Base-by-base conservation (phyloP, 352 stramenopile genomes). In the Globisporangium perplexum region DNA sequence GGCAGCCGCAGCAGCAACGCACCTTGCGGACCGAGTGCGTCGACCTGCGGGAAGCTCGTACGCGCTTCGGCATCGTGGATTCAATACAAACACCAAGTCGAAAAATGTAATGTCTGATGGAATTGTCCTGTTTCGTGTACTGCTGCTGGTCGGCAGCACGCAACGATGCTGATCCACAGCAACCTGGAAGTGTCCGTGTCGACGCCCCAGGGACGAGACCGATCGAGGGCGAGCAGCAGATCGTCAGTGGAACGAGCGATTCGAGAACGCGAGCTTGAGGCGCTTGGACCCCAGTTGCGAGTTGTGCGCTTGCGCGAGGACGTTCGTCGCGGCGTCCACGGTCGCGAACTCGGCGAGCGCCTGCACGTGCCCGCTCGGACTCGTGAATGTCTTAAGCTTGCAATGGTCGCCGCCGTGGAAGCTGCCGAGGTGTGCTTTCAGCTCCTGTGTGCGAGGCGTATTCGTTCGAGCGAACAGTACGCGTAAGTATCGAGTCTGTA, bases 201-300 rank as follows among this genome's bases (percentile, higher is more conserved):
- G n/a, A n/a, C n/a, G n/a, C n/a, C n/a, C n/a, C n/a, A n/a, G n/a
- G n/a, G n/a, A n/a, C n/a, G n/a, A n/a, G n/a, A n/a, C n/a, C n/a
- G n/a, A n/a, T n/a, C n/a, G n/a, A n/a, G n/a, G n/a, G n/a, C n/a
- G n/a, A n/a, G n/a, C n/a, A n/a, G n/a, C n/a, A n/a, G n/a, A n/a
- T n/a, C n/a, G n/a, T 49, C 23, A 60, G 28, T 79, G 67, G n/a
- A 79, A 62, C 15, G 60, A 65, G 55, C 78, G 71, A 45, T 68
- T 74, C 14, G 75, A 86, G 56, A 86, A 86, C 20, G 75, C 75
- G 52, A 86, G 53, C 59, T 83, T 84, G 47, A 86, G 64, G 26
- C 64, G 65, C 43, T 66, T 70, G 36, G 50, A 17, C 11, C 59
- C 55, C 4, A 86, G 59, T 12, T 43, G 33, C 23, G 55, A 65